Conservation (phyloP, 768 basidiomycete species). For the Tubosaeta sp. region DNA sequence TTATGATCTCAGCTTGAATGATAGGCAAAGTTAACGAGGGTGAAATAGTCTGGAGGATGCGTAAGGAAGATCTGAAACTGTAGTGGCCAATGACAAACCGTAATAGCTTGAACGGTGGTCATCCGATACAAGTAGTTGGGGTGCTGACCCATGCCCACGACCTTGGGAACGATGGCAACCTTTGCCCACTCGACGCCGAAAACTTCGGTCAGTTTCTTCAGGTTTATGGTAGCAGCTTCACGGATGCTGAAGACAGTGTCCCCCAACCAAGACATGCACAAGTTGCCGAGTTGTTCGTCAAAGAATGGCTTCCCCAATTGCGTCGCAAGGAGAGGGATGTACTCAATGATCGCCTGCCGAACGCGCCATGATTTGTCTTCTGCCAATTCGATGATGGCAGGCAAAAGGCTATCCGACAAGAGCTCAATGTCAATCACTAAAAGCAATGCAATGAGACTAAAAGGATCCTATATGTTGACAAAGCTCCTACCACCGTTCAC, state of each 20-base stretch:
- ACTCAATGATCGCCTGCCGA: slow-evolving; percentile 99
- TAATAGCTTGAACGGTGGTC: slow-evolving; percentile 98
- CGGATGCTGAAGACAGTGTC: slow-evolving; percentile 98
- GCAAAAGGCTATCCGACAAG: slow-evolving; percentile 89
- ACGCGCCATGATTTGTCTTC: slow-evolving; percentile 99
- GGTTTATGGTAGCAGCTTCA: slow-evolving; percentile 95
- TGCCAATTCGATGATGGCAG: slow-evolving; percentile 95
- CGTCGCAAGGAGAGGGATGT: slow-evolving; percentile 97
- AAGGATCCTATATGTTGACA: not conserved
- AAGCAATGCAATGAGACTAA: slow-evolving; percentile 8
- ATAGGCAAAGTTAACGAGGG: slow-evolving; percentile 84
- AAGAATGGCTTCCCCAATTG: slow-evolving; percentile 97
- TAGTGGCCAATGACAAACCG: slow-evolving; percentile 48
- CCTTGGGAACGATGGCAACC: slow-evolving; percentile 90
- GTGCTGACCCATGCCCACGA: slow-evolving; percentile 94
- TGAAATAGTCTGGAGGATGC: slow-evolving; percentile 75
- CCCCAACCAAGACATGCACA: slow-evolving; percentile 99
- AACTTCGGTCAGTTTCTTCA: slow-evolving; percentile 96
- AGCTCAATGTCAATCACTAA: slow-evolving; percentile 97
- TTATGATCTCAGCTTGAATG: slow-evolving; percentile 78
- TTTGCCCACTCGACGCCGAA: slow-evolving; percentile 99
- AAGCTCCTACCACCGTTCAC: slow-evolving; percentile 73
- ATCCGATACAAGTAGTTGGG: slow-evolving; percentile 97
- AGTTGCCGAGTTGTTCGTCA: slow-evolving; percentile 91
- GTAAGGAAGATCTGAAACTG: slow-evolving; percentile 1